Evolutionary conservation across 441 rosid genomes (phyloP), one percentile per base, ranked within the genome.

Genomic region (Raphanus hybrid): DNA sequence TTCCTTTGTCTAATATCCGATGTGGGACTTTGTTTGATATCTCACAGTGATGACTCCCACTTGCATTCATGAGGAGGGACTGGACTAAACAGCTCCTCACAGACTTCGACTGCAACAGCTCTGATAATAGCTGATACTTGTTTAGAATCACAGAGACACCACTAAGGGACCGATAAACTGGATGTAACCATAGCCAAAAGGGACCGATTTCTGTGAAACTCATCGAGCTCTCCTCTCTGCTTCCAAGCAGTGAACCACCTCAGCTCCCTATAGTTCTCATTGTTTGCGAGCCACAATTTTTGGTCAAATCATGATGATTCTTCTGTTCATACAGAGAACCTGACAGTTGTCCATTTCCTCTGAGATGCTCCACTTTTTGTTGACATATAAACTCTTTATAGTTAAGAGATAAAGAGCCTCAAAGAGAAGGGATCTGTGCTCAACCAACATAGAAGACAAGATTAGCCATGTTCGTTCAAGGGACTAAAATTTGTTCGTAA

Each of bases 21-120:
- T n/a, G n/a, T n/a, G n/a, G n/a, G n/a, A n/a, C n/a, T n/a, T n/a
- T n/a, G n/a, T n/a, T n/a, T n/a, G n/a, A n/a, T n/a, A n/a, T n/a
- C n/a, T n/a, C n/a, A n/a, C n/a, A n/a, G n/a, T 20, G 99, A 67
- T 96, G 99, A 86, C 99, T 96, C 50, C 99, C 99, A 82, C 98
- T 96, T 32, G 98, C 99, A 86, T 96, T 96, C 97, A 96, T 98
- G 48, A 41, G 48, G 48, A 41, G 48, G 48, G 12, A 41, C 48
- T 41, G 48, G 48, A 41, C 48, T 23, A 79, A 89, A 96, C 77
- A 96, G 96, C 82, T 96, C 99, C 81, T 96, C 99, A 77, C 99
- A 96, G 52, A 92, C 85, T 88, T 96, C 99, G 14, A 88, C 93
- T 11, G 97, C 99, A 82, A 96, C 97, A 84, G 99, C 95, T 62